Evolutionary conservation across 164 flowering plant genomes (phyloP).

Genomic region (Sextonia rubra): DNA sequence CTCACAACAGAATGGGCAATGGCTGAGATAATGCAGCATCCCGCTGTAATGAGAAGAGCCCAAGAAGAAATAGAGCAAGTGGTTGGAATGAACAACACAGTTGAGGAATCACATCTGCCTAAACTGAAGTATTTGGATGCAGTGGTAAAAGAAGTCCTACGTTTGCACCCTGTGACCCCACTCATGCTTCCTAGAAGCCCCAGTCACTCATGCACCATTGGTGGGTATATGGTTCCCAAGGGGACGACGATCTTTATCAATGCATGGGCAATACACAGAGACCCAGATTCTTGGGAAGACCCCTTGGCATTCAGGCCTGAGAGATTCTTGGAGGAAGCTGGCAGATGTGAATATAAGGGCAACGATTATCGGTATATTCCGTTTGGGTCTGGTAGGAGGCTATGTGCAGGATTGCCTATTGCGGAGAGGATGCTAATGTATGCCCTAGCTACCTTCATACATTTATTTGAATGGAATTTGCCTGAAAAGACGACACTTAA

Average conservation of each 20-base stretch:
- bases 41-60: slow-evolving; percentile 14
- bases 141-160: slow-evolving; percentile 33
- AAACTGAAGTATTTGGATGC: slow-evolving; percentile 33
- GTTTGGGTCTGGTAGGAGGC: slow-evolving; percentile 54
- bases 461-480: slow-evolving; percentile 37
- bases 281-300: slow-evolving; percentile 39
- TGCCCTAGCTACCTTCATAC: slow-evolving; percentile 35
- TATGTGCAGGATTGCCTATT: slow-evolving; percentile 41
- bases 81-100: slow-evolving; percentile 18
- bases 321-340: slow-evolving; percentile 17
- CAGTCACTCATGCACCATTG: slow-evolving; percentile 17
- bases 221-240: slow-evolving; percentile 33
- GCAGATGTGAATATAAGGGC: slow-evolving; percentile 20
- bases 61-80: slow-evolving; percentile 25
- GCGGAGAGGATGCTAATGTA: slow-evolving; percentile 33
- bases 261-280: slow-evolving; percentile 44
- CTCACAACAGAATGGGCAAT: slow-evolving; percentile 31
- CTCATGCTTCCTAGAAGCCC: slow-evolving; percentile 21
- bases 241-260: slow-evolving; percentile 31
- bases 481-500: slow-evolving; percentile 26
- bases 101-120: slow-evolving; percentile 25
- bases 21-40: slow-evolving; percentile 23
- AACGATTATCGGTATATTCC: slow-evolving; percentile 35
- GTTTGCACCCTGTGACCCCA: slow-evolving; percentile 32
- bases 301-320: slow-evolving; percentile 30